Evolutionary conservation across 106 monocot genomes (phyloP), one percentile per base, ranked within the genome.

Genomic region (Vanilla planifolia): DNA sequence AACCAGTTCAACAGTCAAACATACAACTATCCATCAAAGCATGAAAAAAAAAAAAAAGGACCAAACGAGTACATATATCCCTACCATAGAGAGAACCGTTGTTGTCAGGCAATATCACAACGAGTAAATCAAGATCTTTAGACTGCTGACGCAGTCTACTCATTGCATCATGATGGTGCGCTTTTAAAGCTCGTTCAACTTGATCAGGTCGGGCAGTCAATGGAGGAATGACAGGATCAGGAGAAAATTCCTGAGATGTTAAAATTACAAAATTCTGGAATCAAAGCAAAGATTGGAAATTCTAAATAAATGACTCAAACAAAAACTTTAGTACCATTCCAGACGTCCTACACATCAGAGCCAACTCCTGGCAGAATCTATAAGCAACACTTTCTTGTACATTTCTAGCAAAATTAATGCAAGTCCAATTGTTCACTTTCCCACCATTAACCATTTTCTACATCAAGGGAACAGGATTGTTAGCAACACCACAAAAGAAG

Each of bases 1-100:
- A 61, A 60, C 7, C 4, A 23, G 9, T 41, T 43, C 13, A 40
- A 11, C n/a, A n/a, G 13, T 37, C 15, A 15, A 1, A 61, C 9
- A 63, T 26, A 32, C 9, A 20, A 33, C n/a, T 5, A n/a, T n/a
- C 13, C 1, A 23, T 33, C 46, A 15, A 33, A 47, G 10, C n/a
- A 63, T 43, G 43, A 23, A 13, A 0, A 26, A 43, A 6, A 62
- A 22, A 14, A n/a, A n/a, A n/a, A 28, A 27, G 30, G 22, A 36
- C 17, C 7, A 29, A 21, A 16, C 9, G 11, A 16, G 3, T 15
- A 19, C n/a, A 64, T 10, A 48, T 1, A 15, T 4, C n/a, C 8
- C 23, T 82, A 87, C 87, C 87, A 67, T 87, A 87, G 33, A 87
- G 79, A 65, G 78, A 67, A 44, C 87, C 82, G 73, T 87, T 87